Evolutionary conservation across 2,329 filamentous ascomycete species (phyloP).

Genomic region (Pestalotiopsis sp.): DNA sequence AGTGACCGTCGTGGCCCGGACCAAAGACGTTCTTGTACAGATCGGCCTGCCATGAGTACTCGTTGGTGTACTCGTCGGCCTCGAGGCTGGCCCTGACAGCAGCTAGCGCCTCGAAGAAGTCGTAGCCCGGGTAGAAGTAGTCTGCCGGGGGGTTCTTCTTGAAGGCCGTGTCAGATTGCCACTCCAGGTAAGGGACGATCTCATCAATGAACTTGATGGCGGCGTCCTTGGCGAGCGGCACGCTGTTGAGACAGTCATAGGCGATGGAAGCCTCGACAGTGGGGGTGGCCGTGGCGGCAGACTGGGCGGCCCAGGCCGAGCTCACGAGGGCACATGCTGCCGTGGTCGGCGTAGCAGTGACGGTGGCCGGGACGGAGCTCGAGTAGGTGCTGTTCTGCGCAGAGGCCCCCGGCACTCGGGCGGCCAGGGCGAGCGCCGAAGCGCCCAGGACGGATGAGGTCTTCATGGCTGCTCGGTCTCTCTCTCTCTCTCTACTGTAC

Average conservation of each 20-base stretch:
- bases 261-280: constrained; percentile 41
- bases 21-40: constrained; percentile 41
- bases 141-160: constrained; percentile 40
- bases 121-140: constrained; percentile 41
- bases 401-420: constrained; percentile 1
- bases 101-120: constrained; percentile 39
- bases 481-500: not conserved
- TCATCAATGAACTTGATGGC: constrained; percentile 42
- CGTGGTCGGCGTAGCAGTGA: constrained; percentile 24
- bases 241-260: constrained; percentile 43
- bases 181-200: constrained; percentile 43
- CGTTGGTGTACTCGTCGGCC: constrained; percentile 38
- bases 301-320: constrained; percentile 31
- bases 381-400: constrained; percentile 18
- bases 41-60: constrained; percentile 44
- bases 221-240: constrained; percentile 41
- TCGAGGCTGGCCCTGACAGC: constrained; percentile 34
- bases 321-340: constrained; percentile 33
- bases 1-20: constrained; percentile 44
- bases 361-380: constrained; percentile 12
- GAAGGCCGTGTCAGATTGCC: constrained; percentile 41
- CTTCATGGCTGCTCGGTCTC: constrained; percentile 21
- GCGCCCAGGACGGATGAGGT: constrained; percentile 16
- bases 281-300: constrained; percentile 30
- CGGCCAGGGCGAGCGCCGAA: constrained; percentile 13